A percentile compares a stretch with the other conserved stretches of the same genome.
Conservation (phyloP, 305 asterid genomes). For the Fraxinus xanthoxyloides region DNA sequence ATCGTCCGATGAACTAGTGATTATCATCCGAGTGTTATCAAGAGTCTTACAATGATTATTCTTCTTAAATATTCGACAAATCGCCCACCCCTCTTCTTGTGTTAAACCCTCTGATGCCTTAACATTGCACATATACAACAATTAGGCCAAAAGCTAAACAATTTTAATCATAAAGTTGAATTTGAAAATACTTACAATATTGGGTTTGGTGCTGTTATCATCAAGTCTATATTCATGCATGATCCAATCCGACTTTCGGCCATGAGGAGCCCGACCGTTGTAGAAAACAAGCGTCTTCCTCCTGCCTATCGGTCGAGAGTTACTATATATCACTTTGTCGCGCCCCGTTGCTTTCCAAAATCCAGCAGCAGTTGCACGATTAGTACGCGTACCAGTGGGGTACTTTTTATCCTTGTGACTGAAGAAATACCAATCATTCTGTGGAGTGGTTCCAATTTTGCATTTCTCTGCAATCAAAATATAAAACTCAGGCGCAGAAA, state of each 20-base stretch:
- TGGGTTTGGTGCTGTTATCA: not conserved
- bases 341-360: constrained; percentile 85
- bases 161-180: not conserved
- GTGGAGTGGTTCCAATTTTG: constrained; percentile 55
- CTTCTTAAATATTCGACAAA: constrained; percentile 68
- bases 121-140: constrained; percentile 25
- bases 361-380: constrained; percentile 66
- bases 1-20: not conserved
- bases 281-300: constrained; percentile 80
- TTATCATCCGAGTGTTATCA: not conserved
- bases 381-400: constrained; percentile 61
- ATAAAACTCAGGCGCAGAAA: not conserved
- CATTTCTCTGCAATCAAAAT: constrained; percentile 44
- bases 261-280: constrained; percentile 75
- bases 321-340: constrained; percentile 56
- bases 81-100: constrained; percentile 71
- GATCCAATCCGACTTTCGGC: constrained; percentile 72
- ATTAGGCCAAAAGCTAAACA: not conserved
- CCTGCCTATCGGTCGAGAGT: constrained; percentile 54
- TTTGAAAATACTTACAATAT: not conserved
- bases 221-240: constrained; percentile 70
- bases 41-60: constrained; percentile 34
- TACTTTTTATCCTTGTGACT: constrained; percentile 77
- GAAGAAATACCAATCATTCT: constrained; percentile 70
- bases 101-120: constrained; percentile 18